These are phyloP conservation scores for Anthracocystis walkeri DNA, from an alignment of 1,284 basidiomycete species.

Conservation along the genomic window DNA sequence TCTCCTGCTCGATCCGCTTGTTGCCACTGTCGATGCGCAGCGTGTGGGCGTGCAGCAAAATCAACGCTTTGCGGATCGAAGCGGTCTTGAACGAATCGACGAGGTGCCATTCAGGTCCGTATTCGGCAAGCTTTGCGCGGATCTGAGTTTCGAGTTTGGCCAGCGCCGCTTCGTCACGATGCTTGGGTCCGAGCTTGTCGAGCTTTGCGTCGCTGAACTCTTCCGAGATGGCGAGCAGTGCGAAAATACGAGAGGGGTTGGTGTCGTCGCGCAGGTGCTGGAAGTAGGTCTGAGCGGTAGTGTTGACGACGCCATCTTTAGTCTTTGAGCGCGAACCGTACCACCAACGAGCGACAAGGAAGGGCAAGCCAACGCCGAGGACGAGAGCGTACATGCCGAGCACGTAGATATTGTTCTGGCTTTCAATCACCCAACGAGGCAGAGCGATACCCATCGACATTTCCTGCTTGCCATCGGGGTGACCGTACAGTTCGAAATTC, in stretches of 20 bases:
- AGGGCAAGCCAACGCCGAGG: conserved; percentile 87
- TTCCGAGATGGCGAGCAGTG: conserved; percentile 80
- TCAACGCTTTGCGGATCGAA: conserved; percentile 57
- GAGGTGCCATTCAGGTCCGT: conserved; percentile 53
- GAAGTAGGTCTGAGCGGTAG: conserved; percentile 90
- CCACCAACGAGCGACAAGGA: conserved; percentile 90
- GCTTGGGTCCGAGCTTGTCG: conserved; percentile 51
- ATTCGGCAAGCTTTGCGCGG: conserved; percentile 18
- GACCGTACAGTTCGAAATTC: conserved; percentile 90
- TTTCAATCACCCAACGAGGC: conserved; percentile 92
- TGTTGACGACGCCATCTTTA: conserved; percentile 88
- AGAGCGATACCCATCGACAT: conserved; percentile 95
- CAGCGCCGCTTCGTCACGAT: conserved; percentile 54
- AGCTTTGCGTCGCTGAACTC: conserved; percentile 75
- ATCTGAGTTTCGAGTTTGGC: conserved; percentile 73
- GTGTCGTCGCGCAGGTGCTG: conserved; percentile 85
- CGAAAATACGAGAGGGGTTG: conserved; percentile 79
- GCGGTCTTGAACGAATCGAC: conserved; percentile 53
- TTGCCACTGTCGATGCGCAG: conserved; percentile 73
- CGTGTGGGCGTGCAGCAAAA: conserved; percentile 86
- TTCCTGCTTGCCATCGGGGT: conserved; percentile 96
- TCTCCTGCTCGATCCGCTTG: conserved; percentile 39
- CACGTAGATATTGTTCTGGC: conserved; percentile 90
- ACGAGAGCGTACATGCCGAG: conserved; percentile 87
- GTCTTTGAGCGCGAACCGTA: conserved; percentile 90